Conservation (phyloP, 1,139 yeast species). For the Yamadazyma dushanensis region DNA sequence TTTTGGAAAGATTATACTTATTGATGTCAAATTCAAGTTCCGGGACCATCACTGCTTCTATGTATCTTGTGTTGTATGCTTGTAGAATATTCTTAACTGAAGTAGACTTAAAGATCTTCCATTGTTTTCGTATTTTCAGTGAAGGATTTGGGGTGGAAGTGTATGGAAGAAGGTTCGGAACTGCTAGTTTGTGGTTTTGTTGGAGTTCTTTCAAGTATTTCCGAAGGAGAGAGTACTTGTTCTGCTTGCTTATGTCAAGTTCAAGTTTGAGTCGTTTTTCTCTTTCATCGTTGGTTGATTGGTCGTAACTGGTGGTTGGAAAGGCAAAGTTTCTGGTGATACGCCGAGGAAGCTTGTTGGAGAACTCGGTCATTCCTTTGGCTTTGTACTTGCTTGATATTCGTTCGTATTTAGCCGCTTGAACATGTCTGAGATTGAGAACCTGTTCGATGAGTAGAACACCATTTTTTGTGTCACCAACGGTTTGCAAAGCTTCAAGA, state of each 20-base stretch:
- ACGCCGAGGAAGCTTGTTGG: slow-evolving; percentile 12
- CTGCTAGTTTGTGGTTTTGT: slow-evolving; percentile 25
- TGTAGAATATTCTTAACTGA: slow-evolving; percentile 18
- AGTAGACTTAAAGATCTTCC: slow-evolving; percentile 15
- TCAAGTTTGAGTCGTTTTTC: slow-evolving; percentile 14
- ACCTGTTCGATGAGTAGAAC: slow-evolving; percentile 3
- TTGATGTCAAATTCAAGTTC: slow-evolving; percentile 37
- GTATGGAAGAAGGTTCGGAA: slow-evolving; percentile 36
- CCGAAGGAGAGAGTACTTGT: slow-evolving; percentile 18
- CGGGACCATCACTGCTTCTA: slow-evolving; percentile 38
- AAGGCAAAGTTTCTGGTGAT: slow-evolving; percentile 12
- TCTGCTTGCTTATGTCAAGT: slow-evolving; percentile 10
- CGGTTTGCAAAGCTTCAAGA: slow-evolving; percentile 1
- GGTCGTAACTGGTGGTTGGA: slow-evolving; percentile 8
- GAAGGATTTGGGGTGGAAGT: slow-evolving; percentile 14
- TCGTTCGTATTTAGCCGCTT: slow-evolving; percentile 3
- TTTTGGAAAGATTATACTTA: slow-evolving; percentile 23
- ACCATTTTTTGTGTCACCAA: neutral
- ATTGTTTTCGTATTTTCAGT: slow-evolving; percentile 4
- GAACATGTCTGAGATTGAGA: slow-evolving; percentile 3
- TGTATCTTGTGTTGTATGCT: slow-evolving; percentile 36
- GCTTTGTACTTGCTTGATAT: slow-evolving; percentile 4
- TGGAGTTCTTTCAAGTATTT: slow-evolving; percentile 33
- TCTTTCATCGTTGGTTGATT: slow-evolving; percentile 12
- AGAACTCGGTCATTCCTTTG: slow-evolving; percentile 11